These are phyloP conservation scores for Avena insularis DNA, from an alignment of 176 grass and related monocot genomes.

Conservation along the genomic window DNA sequence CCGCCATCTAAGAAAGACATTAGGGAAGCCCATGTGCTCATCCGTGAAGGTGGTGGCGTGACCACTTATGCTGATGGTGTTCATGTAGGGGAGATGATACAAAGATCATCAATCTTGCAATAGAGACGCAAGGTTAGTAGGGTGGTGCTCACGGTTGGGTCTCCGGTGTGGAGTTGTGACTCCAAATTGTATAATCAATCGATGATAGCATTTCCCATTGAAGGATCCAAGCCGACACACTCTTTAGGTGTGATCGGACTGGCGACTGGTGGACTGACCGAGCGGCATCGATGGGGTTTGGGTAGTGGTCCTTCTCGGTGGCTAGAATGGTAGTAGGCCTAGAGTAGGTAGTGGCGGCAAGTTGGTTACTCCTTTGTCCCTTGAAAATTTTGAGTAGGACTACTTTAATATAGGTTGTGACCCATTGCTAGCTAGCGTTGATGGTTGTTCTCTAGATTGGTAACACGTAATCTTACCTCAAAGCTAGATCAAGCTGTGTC, in stretches of 20 bases:
- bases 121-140: background rate
- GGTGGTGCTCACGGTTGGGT: background rate
- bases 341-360: background rate
- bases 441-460: background rate
- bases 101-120: background rate
- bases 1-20: background rate
- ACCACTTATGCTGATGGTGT: background rate
- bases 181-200: background rate
- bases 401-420: background rate
- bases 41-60: background rate
- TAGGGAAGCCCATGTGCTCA: background rate
- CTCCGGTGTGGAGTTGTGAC: background rate
- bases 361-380: background rate
- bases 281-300: background rate
- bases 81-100: background rate
- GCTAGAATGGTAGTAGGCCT: background rate
- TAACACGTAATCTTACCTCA: background rate
- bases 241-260: background rate
- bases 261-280: background rate
- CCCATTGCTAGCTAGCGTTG: background rate
- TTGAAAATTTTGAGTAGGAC: background rate
- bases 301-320: background rate
- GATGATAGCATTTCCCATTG: background rate
- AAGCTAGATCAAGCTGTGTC: background rate
- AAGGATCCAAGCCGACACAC: background rate